These are phyloP conservation scores for Microbotryum scabiosae DNA, from an alignment of 1,284 basidiomycete species.

Conservation along the genomic window DNA sequence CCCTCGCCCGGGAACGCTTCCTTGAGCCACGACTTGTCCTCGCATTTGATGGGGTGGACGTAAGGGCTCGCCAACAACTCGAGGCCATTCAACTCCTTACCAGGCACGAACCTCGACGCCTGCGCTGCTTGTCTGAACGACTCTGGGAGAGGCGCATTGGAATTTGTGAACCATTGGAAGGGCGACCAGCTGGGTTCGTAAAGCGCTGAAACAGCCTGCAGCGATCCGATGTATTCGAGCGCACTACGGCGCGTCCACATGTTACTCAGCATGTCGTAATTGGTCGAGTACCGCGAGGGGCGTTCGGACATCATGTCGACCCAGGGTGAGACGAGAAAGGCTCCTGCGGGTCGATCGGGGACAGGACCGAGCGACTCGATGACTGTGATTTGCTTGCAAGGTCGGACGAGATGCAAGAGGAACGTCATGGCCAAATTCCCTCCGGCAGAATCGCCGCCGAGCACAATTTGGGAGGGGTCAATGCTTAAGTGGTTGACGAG, in stretches of 20 bases:
- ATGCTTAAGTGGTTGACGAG: constrained; percentile 48
- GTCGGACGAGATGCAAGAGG: constrained; percentile 17
- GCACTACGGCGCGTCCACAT: constrained; percentile 2
- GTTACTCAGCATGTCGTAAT: constrained; percentile 12
- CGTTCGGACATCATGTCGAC: constrained; percentile 11
- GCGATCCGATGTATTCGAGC: constrained; percentile 21
- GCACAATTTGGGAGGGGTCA: constrained; percentile 51
- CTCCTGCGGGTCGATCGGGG: constrained; percentile 5
- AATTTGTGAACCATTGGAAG: too few relatives aligned
- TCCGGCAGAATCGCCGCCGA: constrained; percentile 63
- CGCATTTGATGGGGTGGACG: not conserved
- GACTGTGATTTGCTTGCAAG: constrained; percentile 8
- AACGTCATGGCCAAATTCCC: constrained; percentile 49
- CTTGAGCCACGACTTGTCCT: constrained; percentile 3
- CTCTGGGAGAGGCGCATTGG: too few relatives aligned
- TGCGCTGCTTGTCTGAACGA: too few relatives aligned
- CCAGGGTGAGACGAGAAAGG: constrained; percentile 22
- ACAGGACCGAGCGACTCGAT: constrained; percentile 6
- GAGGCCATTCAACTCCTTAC: constrained; percentile 9
- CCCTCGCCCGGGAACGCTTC: constrained; percentile 4
- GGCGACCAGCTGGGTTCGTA: too few relatives aligned
- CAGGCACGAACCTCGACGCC: not conserved
- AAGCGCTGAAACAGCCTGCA: too few relatives aligned
- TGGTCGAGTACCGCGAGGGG: constrained; percentile 1
- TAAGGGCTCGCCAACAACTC: not conserved